Evolutionary conservation across 108 stramenopile species (phyloP), one percentile per base, ranked within the genome.

Genomic region (Cyclotella atomus): DNA sequence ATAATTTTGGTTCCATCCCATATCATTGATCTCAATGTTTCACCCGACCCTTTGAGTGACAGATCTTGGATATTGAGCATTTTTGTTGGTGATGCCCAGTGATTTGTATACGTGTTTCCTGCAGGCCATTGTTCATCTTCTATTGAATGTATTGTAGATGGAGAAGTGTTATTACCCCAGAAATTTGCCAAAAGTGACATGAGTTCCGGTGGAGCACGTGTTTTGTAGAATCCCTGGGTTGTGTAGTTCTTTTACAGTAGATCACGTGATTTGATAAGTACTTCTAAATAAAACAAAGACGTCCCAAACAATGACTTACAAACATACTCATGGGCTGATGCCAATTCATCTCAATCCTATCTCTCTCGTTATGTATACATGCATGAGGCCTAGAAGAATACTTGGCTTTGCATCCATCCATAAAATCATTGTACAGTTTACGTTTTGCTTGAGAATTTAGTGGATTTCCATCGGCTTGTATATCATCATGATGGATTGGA

Each of bases 101-200:
- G 90, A 81, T 96, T 96, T 12, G 85, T 77, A 68, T 89, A 92
- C 6, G 90, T 91, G 63, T 88, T 90, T 2, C 91, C 88, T 0
- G 59, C 25, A 29, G 81, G 54, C 95, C 95, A 96, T 12, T 36
- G 59, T 62, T 89, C 89, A 47, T 60, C 56, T 32, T 54, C 38
- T 1, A 75, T 60, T 15, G 23, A 35, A 10, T 21, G 19, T 0
- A 55, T 34, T 8, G 59, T 59, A 17, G 62, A 8, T 0, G 65
- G 53, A 47, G 57, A 50, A 9, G 59, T 59, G 44, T 89, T 70
- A 19, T 52, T 14, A 3, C 85, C 64, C 84, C 84, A 92, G 49
- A 90, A 85, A 14, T 68, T 55, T 16, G 49, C 61, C 33, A 92
- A 69, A 0, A 84, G 8, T 0, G 53, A 12, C 55, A 65, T 56